Base-by-base conservation (phyloP, 2,329 filamentous ascomycete genomes). In the Penicillium digitatum region DNA sequence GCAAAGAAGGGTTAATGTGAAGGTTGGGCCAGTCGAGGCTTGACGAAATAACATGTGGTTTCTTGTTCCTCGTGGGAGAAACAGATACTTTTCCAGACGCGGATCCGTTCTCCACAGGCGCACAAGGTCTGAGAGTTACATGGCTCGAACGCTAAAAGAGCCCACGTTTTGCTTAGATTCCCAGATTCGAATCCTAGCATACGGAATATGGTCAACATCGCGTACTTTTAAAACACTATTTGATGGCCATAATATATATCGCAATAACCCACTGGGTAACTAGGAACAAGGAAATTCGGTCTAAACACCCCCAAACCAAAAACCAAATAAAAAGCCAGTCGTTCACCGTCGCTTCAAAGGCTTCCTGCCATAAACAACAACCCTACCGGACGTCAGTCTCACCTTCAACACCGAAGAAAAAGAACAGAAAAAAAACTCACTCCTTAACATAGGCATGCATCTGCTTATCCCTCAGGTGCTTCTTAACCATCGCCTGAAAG, bases 1-100 rank as follows among this genome's bases (percentile, higher is more conserved):
- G 42, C 57, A 43, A 47, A 56, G 47, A 37, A 56, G 61, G 37
- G 58, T 47, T 6, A 51, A 74, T 55, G 75, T 82, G 3, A 70
- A 68, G 52, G 78, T 82, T 44, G 81, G 81, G 5, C 80, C 81
- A 29, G 57, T 77, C 38, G 52, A 63, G 32, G 37, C 46, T 20
- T 68, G 49, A 52, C 32, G 18, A 14, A 10, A 7, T 31, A 31
- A 31, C 7, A 1, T 16, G 12, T 22, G 27, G 27, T 16, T 16
- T 31, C 26, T 22, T 31, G 27, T 31, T 7, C 3, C 32, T 18
- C 12, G 10, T 16, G 20, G 7, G 26, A 32, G 8, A n/a, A 45
- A 22, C 12, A 22, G 2, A n/a, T 8, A 16, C 1, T 3, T 43
- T 20, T 20, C 3, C 18, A 29, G 5, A 27, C 18, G 11, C n/a